Percentiles rank a stretch among this genome's conserved stretches.
phyloP scores from a whole-genome alignment of 164 flowering plant species.

The Tetrastigma voinierianum region DNA sequence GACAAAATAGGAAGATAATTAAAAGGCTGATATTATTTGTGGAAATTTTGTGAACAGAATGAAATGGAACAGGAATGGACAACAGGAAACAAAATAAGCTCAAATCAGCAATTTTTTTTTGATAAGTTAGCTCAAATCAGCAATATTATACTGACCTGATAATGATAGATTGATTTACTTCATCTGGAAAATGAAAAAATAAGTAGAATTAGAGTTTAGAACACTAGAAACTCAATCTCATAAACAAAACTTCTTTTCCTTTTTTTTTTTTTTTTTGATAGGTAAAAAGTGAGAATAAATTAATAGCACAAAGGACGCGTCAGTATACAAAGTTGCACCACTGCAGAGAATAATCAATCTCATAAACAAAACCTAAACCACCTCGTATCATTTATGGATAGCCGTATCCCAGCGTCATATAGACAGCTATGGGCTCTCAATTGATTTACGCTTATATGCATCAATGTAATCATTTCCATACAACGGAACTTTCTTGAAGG shows the following conservation, averaged over 20 bases:
- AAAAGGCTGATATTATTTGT: too few species aligned
- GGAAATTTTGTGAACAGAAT: too few species aligned
- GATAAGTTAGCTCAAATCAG: constrained; percentile 5
- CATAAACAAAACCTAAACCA: constrained; percentile 15
- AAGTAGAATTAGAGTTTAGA: constrained; percentile 9
- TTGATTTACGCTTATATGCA: constrained; percentile 73
- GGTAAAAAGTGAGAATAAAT: too few species aligned
- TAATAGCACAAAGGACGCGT: too few species aligned
- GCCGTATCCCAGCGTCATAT: constrained; percentile 97
- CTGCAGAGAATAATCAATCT: not conserved
- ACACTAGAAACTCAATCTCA: not conserved
- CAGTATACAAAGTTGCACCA: too few species aligned
- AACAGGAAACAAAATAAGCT: not conserved
- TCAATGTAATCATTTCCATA: constrained; percentile 87
- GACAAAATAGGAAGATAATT: too few species aligned
- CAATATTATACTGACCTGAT: constrained; percentile 71
- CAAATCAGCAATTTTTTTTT: constrained; percentile 8
- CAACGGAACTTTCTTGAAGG: constrained; percentile 81
- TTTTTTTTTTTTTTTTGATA: too few species aligned
- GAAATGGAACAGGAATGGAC: not conserved
- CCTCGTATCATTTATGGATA: constrained; percentile 94
- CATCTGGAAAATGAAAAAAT: constrained; percentile 67
- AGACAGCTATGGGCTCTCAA: constrained; percentile 91
- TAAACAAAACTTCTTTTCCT: too few species aligned
- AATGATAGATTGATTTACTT: constrained; percentile 97